Conservation (phyloP, 805 yeast species). For the Candida montana region DNA sequence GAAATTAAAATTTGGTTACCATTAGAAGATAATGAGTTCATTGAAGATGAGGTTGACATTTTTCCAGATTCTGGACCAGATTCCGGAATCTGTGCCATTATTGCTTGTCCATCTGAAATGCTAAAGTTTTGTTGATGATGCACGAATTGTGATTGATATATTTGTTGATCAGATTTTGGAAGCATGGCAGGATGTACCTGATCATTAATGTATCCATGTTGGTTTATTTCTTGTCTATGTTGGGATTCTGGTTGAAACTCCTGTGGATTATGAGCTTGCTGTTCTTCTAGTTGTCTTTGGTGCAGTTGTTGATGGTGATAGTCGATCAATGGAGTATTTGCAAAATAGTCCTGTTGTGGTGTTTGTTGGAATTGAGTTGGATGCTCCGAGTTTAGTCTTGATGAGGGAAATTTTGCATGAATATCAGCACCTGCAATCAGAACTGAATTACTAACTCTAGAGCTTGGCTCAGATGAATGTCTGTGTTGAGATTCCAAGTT, state of each 20-base stretch:
- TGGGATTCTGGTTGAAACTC: no score
- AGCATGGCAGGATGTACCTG: slow-evolving; percentile 6
- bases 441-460: slow-evolving; percentile 10
- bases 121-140: background rate
- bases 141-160: background rate
- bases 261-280: no score
- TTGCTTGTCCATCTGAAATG: background rate
- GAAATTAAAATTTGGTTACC: background rate
- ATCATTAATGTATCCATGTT: slow-evolving; percentile 3
- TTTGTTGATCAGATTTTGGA: background rate
- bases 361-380: slow-evolving; percentile 2
- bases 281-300: background rate
- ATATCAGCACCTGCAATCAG: slow-evolving; percentile 27
- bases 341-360: background rate
- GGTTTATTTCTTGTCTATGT: no score
- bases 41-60: slow-evolving; percentile 3
- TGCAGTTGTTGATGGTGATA: background rate
- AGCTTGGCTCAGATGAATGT: no score
- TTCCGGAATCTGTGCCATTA: slow-evolving; percentile 7
- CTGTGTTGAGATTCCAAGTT: background rate
- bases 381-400: slow-evolving; percentile 9
- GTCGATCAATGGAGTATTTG: background rate
- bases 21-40: slow-evolving; percentile 1
- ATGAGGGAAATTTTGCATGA: slow-evolving; percentile 22
- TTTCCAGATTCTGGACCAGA: slow-evolving; percentile 4